phyloP scores from a whole-genome alignment of 805 yeast genomes.

The Saturnispora ahearnii region DNA sequence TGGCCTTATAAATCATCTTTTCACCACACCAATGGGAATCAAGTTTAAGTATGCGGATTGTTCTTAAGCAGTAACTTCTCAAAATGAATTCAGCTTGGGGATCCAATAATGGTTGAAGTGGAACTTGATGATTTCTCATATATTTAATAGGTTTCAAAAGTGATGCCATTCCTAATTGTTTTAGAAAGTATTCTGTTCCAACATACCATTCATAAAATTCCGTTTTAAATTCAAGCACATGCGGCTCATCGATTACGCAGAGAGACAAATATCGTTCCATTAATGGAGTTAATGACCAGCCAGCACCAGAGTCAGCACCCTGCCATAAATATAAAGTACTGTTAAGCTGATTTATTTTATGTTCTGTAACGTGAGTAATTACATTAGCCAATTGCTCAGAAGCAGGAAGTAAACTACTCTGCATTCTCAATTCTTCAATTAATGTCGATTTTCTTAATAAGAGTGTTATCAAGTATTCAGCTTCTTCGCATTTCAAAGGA shows the following conservation, averaged over 20 bases:
- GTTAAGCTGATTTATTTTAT: background rate
- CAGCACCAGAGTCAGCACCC: background rate
- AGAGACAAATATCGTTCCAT: background rate
- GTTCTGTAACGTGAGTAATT: background rate
- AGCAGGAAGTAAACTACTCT: constrained; percentile 2
- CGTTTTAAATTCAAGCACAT: background rate
- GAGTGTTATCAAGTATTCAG: background rate
- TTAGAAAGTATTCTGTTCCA: background rate
- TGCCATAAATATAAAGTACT: background rate
- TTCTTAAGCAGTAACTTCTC: background rate
- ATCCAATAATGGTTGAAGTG: background rate
- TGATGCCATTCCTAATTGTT: background rate
- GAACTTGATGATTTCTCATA: background rate
- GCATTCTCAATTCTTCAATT: background rate
- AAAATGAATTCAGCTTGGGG: background rate
- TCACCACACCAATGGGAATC: background rate
- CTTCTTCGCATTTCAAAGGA: background rate
- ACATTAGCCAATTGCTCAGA: constrained; percentile 4
- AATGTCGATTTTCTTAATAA: background rate
- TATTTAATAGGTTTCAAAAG: background rate
- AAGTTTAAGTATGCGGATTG: background rate
- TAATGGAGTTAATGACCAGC: background rate
- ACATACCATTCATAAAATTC: constrained; percentile 6
- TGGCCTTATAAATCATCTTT: constrained; percentile 1
- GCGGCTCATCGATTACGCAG: background rate